A percentile compares a stretch with the other conserved stretches of the same genome.
Conservation (phyloP, 164 flowering plant species). For the Vitis riparia region DNA sequence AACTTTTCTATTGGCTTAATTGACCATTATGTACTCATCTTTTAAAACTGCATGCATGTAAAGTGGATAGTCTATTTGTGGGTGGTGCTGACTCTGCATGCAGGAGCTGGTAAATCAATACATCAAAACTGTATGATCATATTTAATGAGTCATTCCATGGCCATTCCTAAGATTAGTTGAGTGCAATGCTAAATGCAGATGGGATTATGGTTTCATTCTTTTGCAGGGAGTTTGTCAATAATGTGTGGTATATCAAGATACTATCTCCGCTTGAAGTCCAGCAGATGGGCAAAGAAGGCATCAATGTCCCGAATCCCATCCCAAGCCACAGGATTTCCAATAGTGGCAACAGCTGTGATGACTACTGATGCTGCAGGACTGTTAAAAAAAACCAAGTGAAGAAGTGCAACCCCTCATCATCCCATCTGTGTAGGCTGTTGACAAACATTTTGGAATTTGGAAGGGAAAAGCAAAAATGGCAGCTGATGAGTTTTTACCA, state of each 20-base stretch:
- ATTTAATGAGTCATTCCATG: background rate
- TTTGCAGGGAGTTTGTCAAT: conserved; percentile 50
- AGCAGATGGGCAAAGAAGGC: conserved; percentile 32
- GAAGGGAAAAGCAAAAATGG: background rate
- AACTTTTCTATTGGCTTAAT: no score
- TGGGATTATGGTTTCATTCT: background rate
- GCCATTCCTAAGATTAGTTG: background rate
- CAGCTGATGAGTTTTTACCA: background rate
- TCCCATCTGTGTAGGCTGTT: no score
- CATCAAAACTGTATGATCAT: no score
- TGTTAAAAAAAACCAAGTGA: no score
- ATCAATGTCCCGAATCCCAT: conserved; percentile 1
- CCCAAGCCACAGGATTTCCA: conserved; percentile 18
- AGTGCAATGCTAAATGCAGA: background rate
- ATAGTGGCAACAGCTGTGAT: conserved; percentile 14
- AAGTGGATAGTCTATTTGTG: background rate
- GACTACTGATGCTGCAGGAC: conserved; percentile 20
- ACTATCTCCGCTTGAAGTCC: conserved; percentile 44
- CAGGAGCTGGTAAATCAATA: no score
- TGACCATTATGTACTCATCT: no score
- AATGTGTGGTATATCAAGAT: conserved; percentile 50
- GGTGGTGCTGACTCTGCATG: background rate
- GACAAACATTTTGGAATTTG: no score
- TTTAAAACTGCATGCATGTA: no score
- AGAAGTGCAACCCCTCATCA: no score